Base-by-base conservation (phyloP, 2,329 filamentous ascomycete genomes). In the Colletotrichum sp. region DNA sequence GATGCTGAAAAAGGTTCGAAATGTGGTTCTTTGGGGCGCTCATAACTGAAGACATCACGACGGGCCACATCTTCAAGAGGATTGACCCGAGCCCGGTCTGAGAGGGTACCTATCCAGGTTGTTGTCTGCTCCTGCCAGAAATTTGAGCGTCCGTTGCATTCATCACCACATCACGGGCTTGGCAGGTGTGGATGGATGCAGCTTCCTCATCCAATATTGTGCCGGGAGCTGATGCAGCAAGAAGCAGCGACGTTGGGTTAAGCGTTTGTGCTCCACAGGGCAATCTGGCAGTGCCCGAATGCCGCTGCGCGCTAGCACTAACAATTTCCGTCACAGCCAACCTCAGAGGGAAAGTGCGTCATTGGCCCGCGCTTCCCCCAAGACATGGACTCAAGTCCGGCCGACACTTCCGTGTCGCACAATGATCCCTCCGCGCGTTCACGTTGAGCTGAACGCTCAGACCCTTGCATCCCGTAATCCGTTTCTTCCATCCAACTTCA, bases 331-430 rank as follows among this genome's bases (percentile, higher is more conserved):
- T 8, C 8, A 36, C 38, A 34, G 56, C 55, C 16, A 24, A 21
- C 43, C 43, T 52, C 43, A 52, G 56, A 18, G 34, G 56, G 56
- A 32, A 18, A 36, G 34, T 76, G 73, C 73, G 73, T 76, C 73
- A 76, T 73, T 61, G 32, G 61, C 30, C 24, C 58, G 32, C 67
- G 67, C 71, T 60, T 66, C 69, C 61, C 9, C 66, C 30, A 48
- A 52, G 52, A n/a, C 60, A 62, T 21, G 18, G 60, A 32, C 34
- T 26, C 21, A 43, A 70, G 55, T 67, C 73, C 73, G 69, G 65
- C 70, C 73, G 73, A 38, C 3, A 36, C 56, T 48, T 68, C 64
- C 70, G 70, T 64, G 73, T 76, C 73, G 48, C 65, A 75, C 30
- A 55, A 21, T 13, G 52, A n/a, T 55, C 55, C 38, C 52, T 71